These are phyloP conservation scores for Naganishia randhawae DNA, from an alignment of 768 basidiomycete genomes.

Conservation along the genomic window DNA sequence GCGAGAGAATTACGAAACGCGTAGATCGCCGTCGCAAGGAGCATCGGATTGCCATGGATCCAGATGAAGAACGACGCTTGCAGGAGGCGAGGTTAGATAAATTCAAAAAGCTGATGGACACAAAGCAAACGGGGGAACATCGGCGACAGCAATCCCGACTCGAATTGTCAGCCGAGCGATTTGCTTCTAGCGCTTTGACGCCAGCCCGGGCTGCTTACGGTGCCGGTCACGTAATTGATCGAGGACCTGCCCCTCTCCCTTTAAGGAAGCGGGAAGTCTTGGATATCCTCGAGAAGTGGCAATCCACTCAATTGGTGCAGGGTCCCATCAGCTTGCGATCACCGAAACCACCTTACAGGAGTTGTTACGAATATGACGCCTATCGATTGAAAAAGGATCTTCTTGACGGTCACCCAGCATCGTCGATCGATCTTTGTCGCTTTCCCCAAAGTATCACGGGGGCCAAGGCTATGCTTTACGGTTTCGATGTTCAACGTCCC, in stretches of 20 bases:
- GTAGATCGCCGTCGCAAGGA: background rate
- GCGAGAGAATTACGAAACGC: background rate
- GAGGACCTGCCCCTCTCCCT: background rate
- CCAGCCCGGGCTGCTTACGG: slow-evolving; percentile 1
- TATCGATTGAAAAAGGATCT: slow-evolving; percentile 8
- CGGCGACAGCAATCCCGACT: background rate
- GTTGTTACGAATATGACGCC: background rate
- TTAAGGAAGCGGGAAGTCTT: background rate
- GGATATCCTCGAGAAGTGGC: background rate
- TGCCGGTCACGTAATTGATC: too few relatives aligned
- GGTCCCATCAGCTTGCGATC: background rate
- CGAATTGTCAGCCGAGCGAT: background rate
- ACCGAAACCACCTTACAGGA: too few relatives aligned
- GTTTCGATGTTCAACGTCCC: background rate
- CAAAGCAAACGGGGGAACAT: background rate
- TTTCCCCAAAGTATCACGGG: background rate
- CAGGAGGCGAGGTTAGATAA: background rate
- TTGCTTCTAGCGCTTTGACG: background rate
- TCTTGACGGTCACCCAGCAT: background rate
- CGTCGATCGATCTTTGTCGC: background rate
- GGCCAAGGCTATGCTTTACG: slow-evolving; percentile 14
- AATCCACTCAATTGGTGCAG: background rate
- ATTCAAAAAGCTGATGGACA: background rate
- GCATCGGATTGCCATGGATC: background rate
- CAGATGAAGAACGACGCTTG: background rate